These are phyloP conservation scores for Amesomyces nigricolor DNA, from an alignment of 2,329 filamentous ascomycete species.

Conservation along the genomic window DNA sequence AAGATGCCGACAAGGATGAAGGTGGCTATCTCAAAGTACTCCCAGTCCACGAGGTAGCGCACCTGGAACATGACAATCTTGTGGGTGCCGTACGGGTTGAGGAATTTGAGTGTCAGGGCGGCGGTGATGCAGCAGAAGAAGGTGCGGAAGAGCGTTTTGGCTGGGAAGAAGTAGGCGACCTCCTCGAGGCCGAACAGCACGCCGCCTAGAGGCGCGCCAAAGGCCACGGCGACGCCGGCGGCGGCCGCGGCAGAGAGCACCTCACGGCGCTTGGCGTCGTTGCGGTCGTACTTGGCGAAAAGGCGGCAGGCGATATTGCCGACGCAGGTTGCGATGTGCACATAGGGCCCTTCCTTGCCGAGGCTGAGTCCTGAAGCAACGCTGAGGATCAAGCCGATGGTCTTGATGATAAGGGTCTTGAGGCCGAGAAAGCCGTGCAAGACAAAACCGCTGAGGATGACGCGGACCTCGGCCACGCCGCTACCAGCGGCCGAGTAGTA, in stretches of 20 bases:
- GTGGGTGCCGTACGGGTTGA: conserved; percentile 91
- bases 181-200: conserved; percentile 93
- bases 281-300: conserved; percentile 90
- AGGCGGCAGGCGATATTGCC: conserved; percentile 92
- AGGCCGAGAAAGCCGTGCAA: conserved; percentile 91
- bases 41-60: conserved; percentile 84
- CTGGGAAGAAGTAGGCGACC: conserved; percentile 94
- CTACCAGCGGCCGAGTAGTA: conserved; percentile 96
- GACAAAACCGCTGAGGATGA: conserved; percentile 96
- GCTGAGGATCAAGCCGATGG: conserved; percentile 73
- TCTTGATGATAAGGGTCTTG: conserved; percentile 81
- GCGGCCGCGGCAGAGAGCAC: conserved; percentile 89
- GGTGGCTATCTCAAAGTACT: conserved; percentile 79
- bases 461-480: conserved; percentile 93
- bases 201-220: conserved; percentile 80
- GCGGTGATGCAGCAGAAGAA: conserved; percentile 98
- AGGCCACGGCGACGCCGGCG: conserved; percentile 88
- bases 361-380: conserved; percentile 89
- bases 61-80: conserved; percentile 98
- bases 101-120: conserved; percentile 83
- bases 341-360: conserved; percentile 91
- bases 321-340: conserved; percentile 94
- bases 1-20: conserved; percentile 84
- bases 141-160: conserved; percentile 92
- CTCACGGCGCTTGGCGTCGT: conserved; percentile 90